phyloP scores from a whole-genome alignment of 495 filamentous ascomycete genomes.

The Venustampulla echinocandica region DNA sequence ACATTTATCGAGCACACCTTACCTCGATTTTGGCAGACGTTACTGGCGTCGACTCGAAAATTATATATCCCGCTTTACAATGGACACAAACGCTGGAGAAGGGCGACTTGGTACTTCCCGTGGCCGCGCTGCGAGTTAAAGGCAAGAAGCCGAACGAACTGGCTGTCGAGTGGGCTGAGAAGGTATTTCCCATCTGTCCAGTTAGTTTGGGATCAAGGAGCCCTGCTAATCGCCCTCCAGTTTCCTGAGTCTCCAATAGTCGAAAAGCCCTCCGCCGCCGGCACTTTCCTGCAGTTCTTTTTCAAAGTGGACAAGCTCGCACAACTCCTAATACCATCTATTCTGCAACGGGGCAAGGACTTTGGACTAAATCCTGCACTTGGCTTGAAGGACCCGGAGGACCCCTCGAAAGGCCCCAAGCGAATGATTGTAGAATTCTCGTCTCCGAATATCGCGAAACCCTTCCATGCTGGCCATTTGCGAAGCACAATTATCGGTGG shows the following conservation, averaged over 20 bases:
- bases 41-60: slow-evolving; percentile 59
- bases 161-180: slow-evolving; percentile 59
- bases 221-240: slow-evolving; percentile 23
- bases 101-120: slow-evolving; percentile 76
- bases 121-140: slow-evolving; percentile 73
- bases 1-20: slow-evolving; percentile 82
- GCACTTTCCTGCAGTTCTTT: slow-evolving; percentile 75
- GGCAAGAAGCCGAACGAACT: slow-evolving; percentile 70
- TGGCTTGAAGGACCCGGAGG: slow-evolving; percentile 58
- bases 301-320: slow-evolving; percentile 54
- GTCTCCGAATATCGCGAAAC: slow-evolving; percentile 56
- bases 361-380: slow-evolving; percentile 60
- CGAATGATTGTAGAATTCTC: slow-evolving; percentile 49
- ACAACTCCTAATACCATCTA: slow-evolving; percentile 52
- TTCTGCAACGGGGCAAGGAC: slow-evolving; percentile 49
- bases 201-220: no score
- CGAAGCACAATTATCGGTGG: slow-evolving; percentile 60
- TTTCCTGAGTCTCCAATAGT: slow-evolving; percentile 70
- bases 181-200: slow-evolving; percentile 33
- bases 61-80: slow-evolving; percentile 68
- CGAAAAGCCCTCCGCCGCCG: slow-evolving; percentile 51
- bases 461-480: slow-evolving; percentile 60
- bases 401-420: slow-evolving; percentile 63
- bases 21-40: slow-evolving; percentile 62
- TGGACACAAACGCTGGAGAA: slow-evolving; percentile 84